These are phyloP conservation scores for Linnemannia schmuckeri DNA, from an alignment of 192 early-diverging fungal species.

Conservation along the genomic window DNA sequence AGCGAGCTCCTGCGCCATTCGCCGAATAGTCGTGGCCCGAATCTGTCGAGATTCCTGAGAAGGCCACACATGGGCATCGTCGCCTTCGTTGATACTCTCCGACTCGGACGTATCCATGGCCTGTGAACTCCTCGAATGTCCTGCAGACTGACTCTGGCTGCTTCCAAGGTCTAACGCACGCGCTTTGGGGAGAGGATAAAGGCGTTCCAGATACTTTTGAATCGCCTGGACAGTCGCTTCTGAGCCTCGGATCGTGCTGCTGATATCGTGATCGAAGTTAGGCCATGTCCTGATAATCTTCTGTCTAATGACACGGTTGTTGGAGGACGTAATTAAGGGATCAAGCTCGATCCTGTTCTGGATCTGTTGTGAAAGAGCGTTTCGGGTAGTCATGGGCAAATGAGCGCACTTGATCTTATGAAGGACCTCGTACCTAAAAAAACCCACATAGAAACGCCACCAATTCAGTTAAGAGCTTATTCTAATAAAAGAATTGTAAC, in stretches of 20 bases:
- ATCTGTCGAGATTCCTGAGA: slow-evolving; percentile 14
- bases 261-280: neutral
- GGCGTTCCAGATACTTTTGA: slow-evolving; percentile 4
- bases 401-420: neutral
- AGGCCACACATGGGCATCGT: slow-evolving; percentile 7
- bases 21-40: slow-evolving; percentile 18
- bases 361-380: neutral
- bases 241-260: neutral
- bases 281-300: slow-evolving; percentile 14
- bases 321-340: neutral
- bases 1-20: slow-evolving; percentile 29
- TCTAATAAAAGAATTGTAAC: neutral
- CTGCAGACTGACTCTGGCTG: neutral
- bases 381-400: neutral
- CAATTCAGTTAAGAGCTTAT: neutral
- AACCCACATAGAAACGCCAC: neutral
- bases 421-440: slow-evolving; percentile 26
- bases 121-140: neutral
- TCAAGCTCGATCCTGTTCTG: slow-evolving; percentile 15
- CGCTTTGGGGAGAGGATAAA: slow-evolving; percentile 14
- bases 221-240: neutral
- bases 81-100: neutral
- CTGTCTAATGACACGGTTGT: neutral
- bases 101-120: neutral
- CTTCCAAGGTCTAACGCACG: neutral